phyloP scores from a whole-genome alignment of 164 flowering plant species.

The Aristolochia californica region DNA sequence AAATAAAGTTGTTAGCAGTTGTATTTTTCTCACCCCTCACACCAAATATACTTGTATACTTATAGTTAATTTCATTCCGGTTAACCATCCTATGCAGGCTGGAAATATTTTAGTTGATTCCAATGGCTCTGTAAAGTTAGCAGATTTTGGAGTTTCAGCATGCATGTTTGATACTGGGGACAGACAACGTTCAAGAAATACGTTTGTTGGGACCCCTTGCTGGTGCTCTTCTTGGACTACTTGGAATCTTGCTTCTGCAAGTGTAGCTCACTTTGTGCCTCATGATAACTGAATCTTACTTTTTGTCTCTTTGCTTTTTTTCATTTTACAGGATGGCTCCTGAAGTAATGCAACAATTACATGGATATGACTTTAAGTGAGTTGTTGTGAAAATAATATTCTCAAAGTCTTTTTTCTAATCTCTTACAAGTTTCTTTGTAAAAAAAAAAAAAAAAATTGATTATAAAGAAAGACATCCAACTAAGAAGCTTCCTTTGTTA shows the following conservation, averaged over 20 bases:
- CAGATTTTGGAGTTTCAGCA: slow-evolving; percentile 95
- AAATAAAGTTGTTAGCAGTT: too few species aligned
- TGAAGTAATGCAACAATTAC: slow-evolving; percentile 95
- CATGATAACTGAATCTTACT: not conserved
- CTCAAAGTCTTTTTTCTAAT: too few species aligned
- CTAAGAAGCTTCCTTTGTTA: too few species aligned
- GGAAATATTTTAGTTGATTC: slow-evolving; percentile 82
- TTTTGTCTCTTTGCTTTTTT: slow-evolving; percentile 1
- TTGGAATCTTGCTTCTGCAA: not conserved
- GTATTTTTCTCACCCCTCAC: too few species aligned
- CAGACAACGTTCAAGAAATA: slow-evolving; percentile 83
- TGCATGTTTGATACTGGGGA: slow-evolving; percentile 95
- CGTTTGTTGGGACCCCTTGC: slow-evolving; percentile 99
- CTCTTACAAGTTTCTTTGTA: too few species aligned
- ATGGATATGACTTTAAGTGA: slow-evolving; percentile 97
- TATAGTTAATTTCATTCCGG: not conserved
- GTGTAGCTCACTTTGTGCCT: slow-evolving; percentile 1
- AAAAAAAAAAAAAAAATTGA: too few species aligned
- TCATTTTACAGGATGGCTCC: slow-evolving; percentile 86
- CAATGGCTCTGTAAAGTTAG: slow-evolving; percentile 76
- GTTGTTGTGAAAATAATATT: slow-evolving; percentile 7
- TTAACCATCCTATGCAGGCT: slow-evolving; percentile 43
- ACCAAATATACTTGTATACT: not conserved
- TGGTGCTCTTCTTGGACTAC: slow-evolving; percentile 31
- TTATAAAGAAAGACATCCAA: too few species aligned